Evolutionary conservation across 352 stramenopile genomes (phyloP).

Genomic region (Pythium sp.): DNA sequence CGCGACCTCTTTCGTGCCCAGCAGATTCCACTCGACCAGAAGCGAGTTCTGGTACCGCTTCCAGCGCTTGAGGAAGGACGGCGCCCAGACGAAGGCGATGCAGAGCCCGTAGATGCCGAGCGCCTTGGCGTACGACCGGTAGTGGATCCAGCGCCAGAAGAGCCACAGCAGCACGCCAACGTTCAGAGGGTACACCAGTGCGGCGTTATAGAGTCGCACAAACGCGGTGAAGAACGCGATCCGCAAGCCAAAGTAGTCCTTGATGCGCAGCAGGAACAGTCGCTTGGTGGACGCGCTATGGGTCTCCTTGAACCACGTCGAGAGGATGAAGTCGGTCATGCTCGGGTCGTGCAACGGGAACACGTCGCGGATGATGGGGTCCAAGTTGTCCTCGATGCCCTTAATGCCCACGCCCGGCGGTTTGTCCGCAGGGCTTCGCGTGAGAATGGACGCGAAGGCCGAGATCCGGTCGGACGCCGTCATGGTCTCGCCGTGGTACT

Average conservation of each 20-base stretch:
- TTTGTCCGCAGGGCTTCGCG: conserved; percentile 37
- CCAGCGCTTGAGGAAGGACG: conserved; percentile 59
- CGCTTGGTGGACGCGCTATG: conserved; percentile 37
- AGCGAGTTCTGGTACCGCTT: conserved; percentile 60
- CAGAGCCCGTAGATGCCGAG: conserved; percentile 49
- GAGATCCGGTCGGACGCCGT: conserved; percentile 44
- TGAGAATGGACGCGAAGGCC: conserved; percentile 56
- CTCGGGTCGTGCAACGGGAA: conserved; percentile 63
- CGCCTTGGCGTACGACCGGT: conserved; percentile 48
- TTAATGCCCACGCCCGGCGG: conserved; percentile 43
- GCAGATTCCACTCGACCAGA: conserved; percentile 60
- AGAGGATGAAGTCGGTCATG: conserved; percentile 62
- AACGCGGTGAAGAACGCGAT: conserved; percentile 64
- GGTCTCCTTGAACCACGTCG: conserved; percentile 50
- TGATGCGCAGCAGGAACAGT: conserved; percentile 52
- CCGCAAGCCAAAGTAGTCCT: conserved; percentile 62
- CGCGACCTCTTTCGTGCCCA: conserved; percentile 46
- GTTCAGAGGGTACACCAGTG: conserved; percentile 47
- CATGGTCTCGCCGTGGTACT: conserved; percentile 53
- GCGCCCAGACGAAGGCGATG: conserved; percentile 52
- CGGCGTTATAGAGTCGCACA: conserved; percentile 52
- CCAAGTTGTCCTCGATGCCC: conserved; percentile 52
- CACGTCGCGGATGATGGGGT: conserved; percentile 45
- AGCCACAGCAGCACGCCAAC: conserved; percentile 47
- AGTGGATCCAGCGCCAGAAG: conserved; percentile 55